phyloP scores from a whole-genome alignment of 2,329 filamentous ascomycete genomes.

The Elsinoe australis region DNA sequence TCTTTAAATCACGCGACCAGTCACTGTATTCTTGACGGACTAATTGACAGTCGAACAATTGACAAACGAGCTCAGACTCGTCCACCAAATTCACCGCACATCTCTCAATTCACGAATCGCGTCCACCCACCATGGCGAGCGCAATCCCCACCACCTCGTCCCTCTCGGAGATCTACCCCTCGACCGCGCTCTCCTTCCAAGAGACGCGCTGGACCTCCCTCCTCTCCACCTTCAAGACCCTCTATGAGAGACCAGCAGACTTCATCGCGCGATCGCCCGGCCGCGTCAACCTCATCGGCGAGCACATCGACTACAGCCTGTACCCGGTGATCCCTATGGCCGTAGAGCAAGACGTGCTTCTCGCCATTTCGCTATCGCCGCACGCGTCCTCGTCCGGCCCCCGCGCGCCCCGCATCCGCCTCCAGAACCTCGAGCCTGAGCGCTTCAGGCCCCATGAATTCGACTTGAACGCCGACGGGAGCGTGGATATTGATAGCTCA shows the following conservation, averaged over 20 bases:
- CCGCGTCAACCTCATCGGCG: slow-evolving; percentile 95
- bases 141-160: slow-evolving; percentile 58
- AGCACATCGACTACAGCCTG: slow-evolving; percentile 97
- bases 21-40: background rate
- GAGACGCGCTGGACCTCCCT: slow-evolving; percentile 68
- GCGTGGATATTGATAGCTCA: slow-evolving; percentile 65
- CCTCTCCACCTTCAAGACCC: slow-evolving; percentile 59
- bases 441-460: slow-evolving; percentile 74
- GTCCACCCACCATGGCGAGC: background rate
- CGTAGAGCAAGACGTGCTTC: slow-evolving; percentile 80
- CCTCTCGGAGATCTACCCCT: slow-evolving; percentile 75
- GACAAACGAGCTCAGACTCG: too few relatives aligned
- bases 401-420: slow-evolving; percentile 55
- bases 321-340: slow-evolving; percentile 96
- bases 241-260: slow-evolving; percentile 62
- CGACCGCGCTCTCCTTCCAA: slow-evolving; percentile 60
- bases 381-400: slow-evolving; percentile 42
- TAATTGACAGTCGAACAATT: too few relatives aligned
- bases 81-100: too few relatives aligned
- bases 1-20: background rate
- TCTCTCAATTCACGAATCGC: background rate
- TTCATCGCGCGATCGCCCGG: slow-evolving; percentile 89
- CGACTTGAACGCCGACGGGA: slow-evolving; percentile 53
- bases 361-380: slow-evolving; percentile 62
- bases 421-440: slow-evolving; percentile 67